Conservation (phyloP, 768 basidiomycete genomes). For the Suillus cothurnatus region DNA sequence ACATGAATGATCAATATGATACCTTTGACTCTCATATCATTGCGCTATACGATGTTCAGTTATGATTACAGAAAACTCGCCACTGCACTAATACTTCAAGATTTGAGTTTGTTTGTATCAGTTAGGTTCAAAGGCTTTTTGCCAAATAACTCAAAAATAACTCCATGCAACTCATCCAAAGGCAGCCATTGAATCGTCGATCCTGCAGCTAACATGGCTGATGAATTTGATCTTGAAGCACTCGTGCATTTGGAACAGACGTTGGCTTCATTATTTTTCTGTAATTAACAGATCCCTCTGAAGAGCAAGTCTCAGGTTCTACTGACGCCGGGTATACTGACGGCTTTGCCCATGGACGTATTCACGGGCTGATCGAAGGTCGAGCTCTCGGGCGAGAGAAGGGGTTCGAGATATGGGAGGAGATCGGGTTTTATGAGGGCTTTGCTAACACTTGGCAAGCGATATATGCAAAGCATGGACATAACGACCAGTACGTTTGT, state of each 20-base stretch:
- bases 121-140: not conserved
- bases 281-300: conserved; percentile 8
- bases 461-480: conserved; percentile 44
- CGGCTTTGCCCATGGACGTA: conserved; percentile 82
- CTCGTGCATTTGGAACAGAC: conserved; percentile 66
- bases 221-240: conserved; percentile 56
- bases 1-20: not conserved
- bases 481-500: conserved; percentile 52
- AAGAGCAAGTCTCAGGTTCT: conserved; percentile 61
- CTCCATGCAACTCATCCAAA: not conserved
- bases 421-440: conserved; percentile 92
- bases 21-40: too few relatives aligned
- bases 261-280: conserved; percentile 34
- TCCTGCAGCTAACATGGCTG: conserved; percentile 18
- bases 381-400: conserved; percentile 86
- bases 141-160: not conserved
- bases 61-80: too few relatives aligned
- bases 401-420: conserved; percentile 96
- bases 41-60: too few relatives aligned
- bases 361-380: conserved; percentile 92
- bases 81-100: too few relatives aligned
- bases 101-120: not conserved
- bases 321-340: conserved; percentile 73
- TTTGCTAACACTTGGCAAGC: conserved; percentile 73
- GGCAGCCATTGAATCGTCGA: not conserved